Evolutionary conservation across 2,329 filamentous ascomycete genomes (phyloP), one percentile per base, ranked within the genome.

Genomic region (Microcyclosporella mali): DNA sequence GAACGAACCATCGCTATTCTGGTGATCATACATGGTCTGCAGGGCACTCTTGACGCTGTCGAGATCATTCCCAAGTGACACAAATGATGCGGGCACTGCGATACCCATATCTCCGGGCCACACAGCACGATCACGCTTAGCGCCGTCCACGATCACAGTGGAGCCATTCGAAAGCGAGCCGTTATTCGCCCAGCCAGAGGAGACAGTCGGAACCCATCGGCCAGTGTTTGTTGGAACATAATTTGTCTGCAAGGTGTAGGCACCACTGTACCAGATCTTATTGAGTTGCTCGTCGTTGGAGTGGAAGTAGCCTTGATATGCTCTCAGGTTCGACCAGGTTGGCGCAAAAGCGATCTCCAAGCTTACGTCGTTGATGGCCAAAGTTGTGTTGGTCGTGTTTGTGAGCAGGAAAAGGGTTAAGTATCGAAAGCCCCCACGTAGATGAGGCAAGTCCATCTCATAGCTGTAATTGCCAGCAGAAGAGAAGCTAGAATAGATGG

Each of bases 181-280:
- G 37, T 66, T 65, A 45, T 66, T 65, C 1, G 57, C 56, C 65
- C 65, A 67, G 2, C 48, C 45, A 10, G 21, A 14, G 15, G 35
- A 27, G 9, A 53, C n/a, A 14, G 46, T 45, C 4, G 52, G 52
- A 19, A 58, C 41, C 47, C 46, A 61, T 14, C 59, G 57, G 32
- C 61, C 64, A 41, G 58, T 64, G 31, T 63, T 55, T 14, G 50
- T 55, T 1, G 64, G 63, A 1, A 62, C 62, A 4, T 55, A 55
- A 27, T 66, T 65, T 1, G 63, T 65, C 25, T 68, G 65, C 10
- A 66, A 40, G 1, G 65, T 68, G 43, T 67, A 67, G 11, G 64
- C 65, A n/a, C 65, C 75, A 31, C 68, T 70, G 48, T 79, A 79
- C 75, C 75, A 78, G 36, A 77, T 73, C 6, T 67, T 66, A 55